Evolutionary conservation across 1,284 basidiomycete genomes (phyloP).

Genomic region (Apiotrichum gracile): DNA sequence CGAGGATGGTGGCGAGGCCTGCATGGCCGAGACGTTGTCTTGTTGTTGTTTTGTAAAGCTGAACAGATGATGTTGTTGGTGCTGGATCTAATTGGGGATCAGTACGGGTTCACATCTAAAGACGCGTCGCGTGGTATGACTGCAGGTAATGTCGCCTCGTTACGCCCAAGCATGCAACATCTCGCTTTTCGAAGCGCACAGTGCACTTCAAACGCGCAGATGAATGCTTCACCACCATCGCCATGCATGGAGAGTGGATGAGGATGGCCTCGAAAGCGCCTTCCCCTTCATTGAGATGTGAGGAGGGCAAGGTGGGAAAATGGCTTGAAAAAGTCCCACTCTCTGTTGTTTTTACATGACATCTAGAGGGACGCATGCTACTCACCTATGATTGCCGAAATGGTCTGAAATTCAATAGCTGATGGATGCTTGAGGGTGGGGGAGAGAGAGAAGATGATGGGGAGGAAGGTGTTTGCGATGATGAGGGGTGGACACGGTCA

Average conservation of each 20-base stretch:
- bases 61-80: not conserved
- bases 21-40: not conserved
- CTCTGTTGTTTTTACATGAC: not conserved
- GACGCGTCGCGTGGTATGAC: not conserved
- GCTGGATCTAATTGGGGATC: not conserved
- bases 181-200: no score
- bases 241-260: no score
- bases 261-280: no score
- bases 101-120: not conserved
- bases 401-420: no score
- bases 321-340: not conserved
- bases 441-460: not conserved
- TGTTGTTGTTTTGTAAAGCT: not conserved
- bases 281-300: not conserved
- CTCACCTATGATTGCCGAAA: not conserved
- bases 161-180: no score
- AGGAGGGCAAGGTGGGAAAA: not conserved
- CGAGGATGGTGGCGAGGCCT: not conserved
- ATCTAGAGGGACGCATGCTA: conserved; percentile 1
- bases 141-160: no score
- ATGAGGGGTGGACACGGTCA: no score
- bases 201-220: no score
- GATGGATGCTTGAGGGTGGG: not conserved
- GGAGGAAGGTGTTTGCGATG: not conserved
- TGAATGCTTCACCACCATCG: no score